Conservation (phyloP, 305 asterid species). For the Solanum aculeatissimum region DNA sequence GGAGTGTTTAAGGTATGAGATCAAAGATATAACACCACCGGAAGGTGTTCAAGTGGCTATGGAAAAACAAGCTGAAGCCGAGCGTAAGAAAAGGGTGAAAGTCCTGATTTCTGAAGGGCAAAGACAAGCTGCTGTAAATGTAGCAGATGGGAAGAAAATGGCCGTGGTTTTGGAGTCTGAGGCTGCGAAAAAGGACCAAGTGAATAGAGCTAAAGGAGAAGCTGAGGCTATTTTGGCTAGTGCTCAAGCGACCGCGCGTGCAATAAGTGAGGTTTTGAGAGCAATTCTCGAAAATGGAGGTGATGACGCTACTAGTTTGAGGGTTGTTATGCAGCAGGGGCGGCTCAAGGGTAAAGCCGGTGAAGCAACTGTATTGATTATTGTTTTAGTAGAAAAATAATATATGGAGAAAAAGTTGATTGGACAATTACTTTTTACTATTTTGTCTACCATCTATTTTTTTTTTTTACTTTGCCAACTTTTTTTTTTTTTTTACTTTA, state of each 20-base stretch:
- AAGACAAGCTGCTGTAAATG: background rate
- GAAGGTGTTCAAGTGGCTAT: background rate
- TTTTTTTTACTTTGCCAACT: no score
- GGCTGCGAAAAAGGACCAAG: background rate
- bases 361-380: no score
- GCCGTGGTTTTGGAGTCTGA: conserved; percentile 4
- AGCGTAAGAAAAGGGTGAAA: background rate
- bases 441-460: no score
- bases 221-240: background rate
- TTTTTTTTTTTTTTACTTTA: no score
- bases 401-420: no score
- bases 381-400: no score
- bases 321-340: no score
- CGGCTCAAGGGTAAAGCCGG: no score
- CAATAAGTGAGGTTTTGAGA: background rate
- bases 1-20: conserved; percentile 1
- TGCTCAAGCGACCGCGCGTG: background rate
- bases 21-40: background rate
- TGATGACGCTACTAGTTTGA: background rate
- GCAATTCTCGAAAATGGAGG: background rate
- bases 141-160: conserved; percentile 3
- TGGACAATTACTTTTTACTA: no score
- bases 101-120: background rate
- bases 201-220: background rate
- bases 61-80: conserved; percentile 4